Evolutionary conservation across 1,139 yeast species (phyloP), one percentile per base, ranked within the genome.

Genomic region (Pneumocystis canis): DNA sequence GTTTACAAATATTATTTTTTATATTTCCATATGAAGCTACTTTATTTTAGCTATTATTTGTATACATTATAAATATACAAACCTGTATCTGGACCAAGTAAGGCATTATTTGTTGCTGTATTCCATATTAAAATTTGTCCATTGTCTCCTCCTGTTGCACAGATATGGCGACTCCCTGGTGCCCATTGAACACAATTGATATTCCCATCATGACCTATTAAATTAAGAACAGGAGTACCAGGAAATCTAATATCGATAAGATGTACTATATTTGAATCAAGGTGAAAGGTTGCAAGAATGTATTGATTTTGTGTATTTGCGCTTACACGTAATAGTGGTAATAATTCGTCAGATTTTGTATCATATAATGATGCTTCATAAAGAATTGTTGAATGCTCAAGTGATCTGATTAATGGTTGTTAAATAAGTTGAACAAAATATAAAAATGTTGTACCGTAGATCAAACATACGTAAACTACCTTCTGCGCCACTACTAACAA

Each of bases 381-480:
- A 33, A 92, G 86, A 67, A 92, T 92, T 1, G 98, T 92, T 14
- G 96, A 87, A 73, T 90, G 97, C 67, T 94, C 97, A 62, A 92
- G 77, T 20, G 94, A 81, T 7, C 63, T 61, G n/a, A 5, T 2
- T 11, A 41, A 47, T 9, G 16, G 16, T 35, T n/a, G n/a, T 14
- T 35, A 35, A 35, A 14, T 35, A 35, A 35, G 16, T 35, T 35
- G 2, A 35, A n/a, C n/a, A 11, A 53, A 30, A 53, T 30, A 14
- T 18, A 14, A 9, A 14, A 16, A 4, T 30, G 16, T n/a, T 33
- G 20, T 61, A 61, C 65, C 98, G 77, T 66, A 92, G 78, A 71
- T 92, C 98, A 74, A 92, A 92, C 31, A 92, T 86, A 62, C 98
- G 78, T 73, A 90, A 89, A 25, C 95, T 85, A 0, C 98, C 98